Conservation (phyloP, 2,329 filamentous ascomycete species). For the Paraphaeosphaeria minitans region DNA sequence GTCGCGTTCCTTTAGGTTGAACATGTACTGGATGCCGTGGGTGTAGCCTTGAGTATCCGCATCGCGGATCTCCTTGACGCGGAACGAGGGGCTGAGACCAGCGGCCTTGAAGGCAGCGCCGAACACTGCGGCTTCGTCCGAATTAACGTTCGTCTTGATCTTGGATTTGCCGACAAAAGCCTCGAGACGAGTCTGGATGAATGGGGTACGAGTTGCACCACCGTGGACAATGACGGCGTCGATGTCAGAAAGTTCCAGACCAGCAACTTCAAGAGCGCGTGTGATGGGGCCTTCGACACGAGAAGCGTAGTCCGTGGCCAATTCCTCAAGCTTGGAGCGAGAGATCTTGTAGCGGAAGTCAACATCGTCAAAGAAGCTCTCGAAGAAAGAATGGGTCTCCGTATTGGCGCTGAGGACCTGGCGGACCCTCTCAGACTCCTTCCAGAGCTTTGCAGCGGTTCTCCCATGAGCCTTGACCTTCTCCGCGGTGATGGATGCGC, state of each 20-base stretch:
- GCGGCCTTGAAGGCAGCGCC: conserved; percentile 95
- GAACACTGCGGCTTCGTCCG: conserved; percentile 94
- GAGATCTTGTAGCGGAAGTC: conserved; percentile 92
- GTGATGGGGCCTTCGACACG: conserved; percentile 73
- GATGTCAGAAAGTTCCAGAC: conserved; percentile 74
- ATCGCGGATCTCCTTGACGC: conserved; percentile 93
- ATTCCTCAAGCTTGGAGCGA: conserved; percentile 78
- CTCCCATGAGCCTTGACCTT: conserved; percentile 77
- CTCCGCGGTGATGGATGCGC: conserved; percentile 64
- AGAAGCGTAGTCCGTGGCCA: conserved; percentile 70
- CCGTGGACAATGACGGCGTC: conserved; percentile 94
- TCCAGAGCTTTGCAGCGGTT: conserved; percentile 86
- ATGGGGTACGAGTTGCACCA: conserved; percentile 86
- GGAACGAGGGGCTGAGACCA: conserved; percentile 90
- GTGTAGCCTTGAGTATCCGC: conserved; percentile 77
- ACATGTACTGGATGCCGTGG: conserved; percentile 75
- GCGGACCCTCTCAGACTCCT: conserved; percentile 84
- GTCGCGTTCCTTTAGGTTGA: conserved; percentile 70
- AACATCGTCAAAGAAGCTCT: conserved; percentile 87
- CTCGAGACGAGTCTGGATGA: conserved; percentile 89
- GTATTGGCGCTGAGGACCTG: conserved; percentile 93
- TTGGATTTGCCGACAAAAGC: conserved; percentile 75
- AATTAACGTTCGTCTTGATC: conserved; percentile 91
- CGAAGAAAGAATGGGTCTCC: conserved; percentile 79
- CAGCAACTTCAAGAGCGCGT: conserved; percentile 74